These are phyloP conservation scores for Ogataea salicorniae DNA, from an alignment of 805 yeast genomes.

Conservation along the genomic window DNA sequence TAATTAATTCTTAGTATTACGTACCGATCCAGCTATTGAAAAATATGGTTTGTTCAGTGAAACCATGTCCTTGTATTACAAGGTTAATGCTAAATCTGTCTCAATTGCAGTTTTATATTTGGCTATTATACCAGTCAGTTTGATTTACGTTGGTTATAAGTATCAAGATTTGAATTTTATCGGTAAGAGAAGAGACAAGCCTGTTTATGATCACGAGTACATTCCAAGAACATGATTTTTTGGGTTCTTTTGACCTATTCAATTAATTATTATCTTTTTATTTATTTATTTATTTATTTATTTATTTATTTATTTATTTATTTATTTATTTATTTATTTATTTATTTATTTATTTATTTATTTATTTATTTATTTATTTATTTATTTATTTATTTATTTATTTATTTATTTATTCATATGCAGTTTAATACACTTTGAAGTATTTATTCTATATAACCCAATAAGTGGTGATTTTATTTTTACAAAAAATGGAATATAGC, in stretches of 20 bases:
- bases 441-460: not conserved
- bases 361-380: slow-evolving; percentile 4
- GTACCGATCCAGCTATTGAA: slow-evolving; percentile 28
- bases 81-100: slow-evolving; percentile 27
- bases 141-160: slow-evolving; percentile 29
- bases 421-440: too few relatives aligned
- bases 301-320: slow-evolving; percentile 1
- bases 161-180: slow-evolving; percentile 24
- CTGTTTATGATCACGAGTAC: slow-evolving; percentile 22
- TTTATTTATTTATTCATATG: not conserved
- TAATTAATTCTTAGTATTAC: slow-evolving; percentile 19
- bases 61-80: slow-evolving; percentile 27
- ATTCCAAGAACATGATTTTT: slow-evolving; percentile 23
- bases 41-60: slow-evolving; percentile 29
- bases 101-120: slow-evolving; percentile 25
- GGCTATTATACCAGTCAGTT: slow-evolving; percentile 29
- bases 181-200: slow-evolving; percentile 29
- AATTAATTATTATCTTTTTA: not conserved
- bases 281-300: not conserved
- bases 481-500: not conserved
- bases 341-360: slow-evolving; percentile 1
- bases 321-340: too few relatives aligned
- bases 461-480: too few relatives aligned
- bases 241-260: not conserved
- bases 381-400: not conserved